Conservation (phyloP, 768 basidiomycete genomes). For the Amanita pallidorosea region DNA sequence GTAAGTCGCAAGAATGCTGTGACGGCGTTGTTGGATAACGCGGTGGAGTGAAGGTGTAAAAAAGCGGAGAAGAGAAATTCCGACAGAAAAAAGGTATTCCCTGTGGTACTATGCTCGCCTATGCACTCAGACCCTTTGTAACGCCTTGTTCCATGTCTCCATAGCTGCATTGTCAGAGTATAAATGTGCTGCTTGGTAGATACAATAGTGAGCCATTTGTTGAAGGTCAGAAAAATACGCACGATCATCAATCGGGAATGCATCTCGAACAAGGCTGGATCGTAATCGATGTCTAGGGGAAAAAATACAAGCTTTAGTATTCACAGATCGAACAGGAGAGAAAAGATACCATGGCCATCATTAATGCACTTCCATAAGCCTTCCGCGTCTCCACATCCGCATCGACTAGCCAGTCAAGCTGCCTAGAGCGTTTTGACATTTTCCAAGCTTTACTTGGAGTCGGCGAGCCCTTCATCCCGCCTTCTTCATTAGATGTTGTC, state of each 20-base stretch:
- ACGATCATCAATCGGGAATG: conserved; percentile 9
- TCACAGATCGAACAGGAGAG: conserved; percentile 5
- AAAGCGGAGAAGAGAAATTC: no score
- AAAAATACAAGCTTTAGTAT: conserved; percentile 6
- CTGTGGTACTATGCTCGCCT: background rate
- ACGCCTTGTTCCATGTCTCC: conserved; percentile 8
- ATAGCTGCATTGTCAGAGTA: conserved; percentile 7
- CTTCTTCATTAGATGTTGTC: conserved; percentile 5
- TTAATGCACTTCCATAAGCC: conserved; percentile 12
- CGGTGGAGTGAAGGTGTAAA: no score
- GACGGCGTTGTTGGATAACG: no score
- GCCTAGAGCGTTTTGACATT: conserved; percentile 5
- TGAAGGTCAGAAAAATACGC: conserved; percentile 6
- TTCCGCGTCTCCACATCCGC: conserved; percentile 11
- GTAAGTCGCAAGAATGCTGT: no score
- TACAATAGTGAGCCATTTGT: conserved; percentile 4
- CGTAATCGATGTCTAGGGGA: conserved; percentile 12
- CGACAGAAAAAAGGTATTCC: no score
- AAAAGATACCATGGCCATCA: conserved; percentile 12
- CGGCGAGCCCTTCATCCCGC: background rate
- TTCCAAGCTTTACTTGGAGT: background rate
- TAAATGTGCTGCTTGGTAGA: conserved; percentile 6
- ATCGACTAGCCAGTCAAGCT: conserved; percentile 6
- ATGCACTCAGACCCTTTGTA: background rate
- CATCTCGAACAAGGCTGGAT: conserved; percentile 13